phyloP scores from a whole-genome alignment of 805 yeast species.

The Ogataea chonburiensis region DNA sequence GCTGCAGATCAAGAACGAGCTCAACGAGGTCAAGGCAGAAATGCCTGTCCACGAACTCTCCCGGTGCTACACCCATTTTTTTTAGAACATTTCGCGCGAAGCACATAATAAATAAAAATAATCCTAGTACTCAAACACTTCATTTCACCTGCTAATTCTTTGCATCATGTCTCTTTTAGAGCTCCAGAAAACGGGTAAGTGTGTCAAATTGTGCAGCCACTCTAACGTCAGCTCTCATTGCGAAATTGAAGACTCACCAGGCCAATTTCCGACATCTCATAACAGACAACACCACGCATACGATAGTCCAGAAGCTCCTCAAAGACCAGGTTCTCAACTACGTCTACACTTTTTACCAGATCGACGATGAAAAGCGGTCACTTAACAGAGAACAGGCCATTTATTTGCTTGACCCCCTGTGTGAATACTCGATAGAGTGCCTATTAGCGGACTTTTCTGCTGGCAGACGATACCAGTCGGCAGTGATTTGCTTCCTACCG shows the following conservation, averaged over 20 bases:
- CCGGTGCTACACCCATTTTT: conserved; percentile 79
- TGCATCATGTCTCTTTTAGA: conserved; percentile 20
- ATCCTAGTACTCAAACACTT: conserved; percentile 1
- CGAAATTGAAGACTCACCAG: conserved; percentile 18
- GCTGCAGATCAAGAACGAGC: conserved; percentile 79
- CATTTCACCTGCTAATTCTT: conserved; percentile 1
- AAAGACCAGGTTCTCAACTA: conserved; percentile 30
- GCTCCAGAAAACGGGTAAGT: conserved; percentile 28
- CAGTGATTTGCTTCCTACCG: conserved; percentile 73
- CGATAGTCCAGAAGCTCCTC: conserved; percentile 27
- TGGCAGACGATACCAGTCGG: conserved; percentile 72
- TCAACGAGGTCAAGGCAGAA: conserved; percentile 71
- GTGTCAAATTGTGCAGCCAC: background rate
- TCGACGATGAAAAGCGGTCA: conserved; percentile 32
- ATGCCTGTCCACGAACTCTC: conserved; percentile 86
- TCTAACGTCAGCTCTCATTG: conserved; percentile 20
- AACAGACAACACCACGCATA: conserved; percentile 30
- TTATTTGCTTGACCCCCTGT: conserved; percentile 67
- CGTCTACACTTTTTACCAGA: conserved; percentile 31
- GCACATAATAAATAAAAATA: conserved; percentile 6
- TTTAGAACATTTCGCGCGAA: conserved; percentile 35
- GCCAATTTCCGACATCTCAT: conserved; percentile 32
- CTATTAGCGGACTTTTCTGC: conserved; percentile 68
- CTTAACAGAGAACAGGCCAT: conserved; percentile 56
- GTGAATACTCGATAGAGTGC: conserved; percentile 68